A percentile compares a stretch with the other conserved stretches of the same genome.
These are phyloP conservation scores for Mariannaea sp. DNA, from an alignment of 2,329 filamentous ascomycete species.

Conservation along the genomic window DNA sequence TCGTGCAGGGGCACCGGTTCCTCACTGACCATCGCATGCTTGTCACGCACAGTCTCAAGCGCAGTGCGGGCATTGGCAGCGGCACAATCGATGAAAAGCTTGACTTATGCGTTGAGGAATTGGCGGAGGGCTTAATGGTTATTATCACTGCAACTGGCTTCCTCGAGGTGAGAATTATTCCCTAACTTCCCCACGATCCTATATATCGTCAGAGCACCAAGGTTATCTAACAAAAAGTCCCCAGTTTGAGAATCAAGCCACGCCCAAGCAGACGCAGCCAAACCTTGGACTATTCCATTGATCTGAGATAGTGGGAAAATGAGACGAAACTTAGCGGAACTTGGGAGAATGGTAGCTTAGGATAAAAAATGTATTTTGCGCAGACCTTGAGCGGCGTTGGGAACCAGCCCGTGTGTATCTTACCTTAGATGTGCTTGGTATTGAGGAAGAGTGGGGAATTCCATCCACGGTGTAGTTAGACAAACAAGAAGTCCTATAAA, in stretches of 20 bases:
- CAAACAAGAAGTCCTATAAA: slow-evolving; percentile 2
- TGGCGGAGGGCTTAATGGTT: slow-evolving; percentile 84
- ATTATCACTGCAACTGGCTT: slow-evolving; percentile 84
- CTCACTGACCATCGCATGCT: slow-evolving; percentile 80
- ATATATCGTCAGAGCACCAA: background rate
- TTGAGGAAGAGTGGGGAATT: slow-evolving; percentile 20
- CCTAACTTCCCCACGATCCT: background rate
- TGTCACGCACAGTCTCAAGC: slow-evolving; percentile 88
- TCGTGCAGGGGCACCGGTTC: slow-evolving; percentile 79
- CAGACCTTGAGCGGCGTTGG: slow-evolving; percentile 36
- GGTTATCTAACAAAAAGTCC: slow-evolving; percentile 21
- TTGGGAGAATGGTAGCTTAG: slow-evolving; percentile 9
- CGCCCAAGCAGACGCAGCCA: slow-evolving; percentile 41
- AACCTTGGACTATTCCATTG: slow-evolving; percentile 49
- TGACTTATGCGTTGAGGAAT: slow-evolving; percentile 69
- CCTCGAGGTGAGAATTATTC: slow-evolving; percentile 78
- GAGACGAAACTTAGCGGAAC: background rate
- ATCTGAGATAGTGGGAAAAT: background rate
- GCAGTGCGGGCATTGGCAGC: slow-evolving; percentile 76
- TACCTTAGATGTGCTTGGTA: slow-evolving; percentile 6
- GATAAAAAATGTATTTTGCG: slow-evolving; percentile 27
- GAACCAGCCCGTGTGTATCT: slow-evolving; percentile 19
- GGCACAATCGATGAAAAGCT: slow-evolving; percentile 47
- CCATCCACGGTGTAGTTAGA: slow-evolving; percentile 8
- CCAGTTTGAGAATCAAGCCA: slow-evolving; percentile 50